These are phyloP conservation scores for Boletellus dicymbophilus DNA, from an alignment of 1,284 basidiomycete species.

Conservation along the genomic window DNA sequence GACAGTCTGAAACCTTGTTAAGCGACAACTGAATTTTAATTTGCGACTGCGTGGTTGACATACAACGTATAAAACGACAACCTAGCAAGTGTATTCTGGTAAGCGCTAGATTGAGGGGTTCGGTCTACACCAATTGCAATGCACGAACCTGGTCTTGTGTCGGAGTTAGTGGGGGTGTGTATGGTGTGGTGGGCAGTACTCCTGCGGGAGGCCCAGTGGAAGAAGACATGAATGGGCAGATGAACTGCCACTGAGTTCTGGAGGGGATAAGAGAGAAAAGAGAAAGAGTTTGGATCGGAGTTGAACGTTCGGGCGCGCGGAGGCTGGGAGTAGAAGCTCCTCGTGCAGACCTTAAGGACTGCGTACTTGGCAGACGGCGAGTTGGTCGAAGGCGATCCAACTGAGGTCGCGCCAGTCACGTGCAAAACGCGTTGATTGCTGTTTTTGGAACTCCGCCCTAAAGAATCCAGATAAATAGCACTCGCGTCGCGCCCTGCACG, in stretches of 20 bases:
- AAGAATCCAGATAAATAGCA: constrained; percentile 32
- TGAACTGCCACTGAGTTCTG: constrained; percentile 21
- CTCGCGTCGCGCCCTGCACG: constrained; percentile 18
- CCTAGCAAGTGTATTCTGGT: constrained; percentile 38
- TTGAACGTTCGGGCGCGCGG: constrained; percentile 15
- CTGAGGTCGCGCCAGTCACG: constrained; percentile 35
- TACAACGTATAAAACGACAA: constrained; percentile 74
- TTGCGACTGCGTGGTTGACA: constrained; percentile 32
- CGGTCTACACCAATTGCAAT: constrained; percentile 12
- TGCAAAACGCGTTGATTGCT: constrained; percentile 34
- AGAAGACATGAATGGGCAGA: constrained; percentile 33
- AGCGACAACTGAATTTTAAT: constrained; percentile 9
- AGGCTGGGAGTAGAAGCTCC: constrained; percentile 22
- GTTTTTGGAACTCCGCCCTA: constrained; percentile 35
- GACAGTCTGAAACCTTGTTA: constrained; percentile 53
- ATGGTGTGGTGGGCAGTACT: constrained; percentile 23
- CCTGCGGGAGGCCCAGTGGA: constrained; percentile 35
- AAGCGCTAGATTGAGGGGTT: constrained; percentile 24
- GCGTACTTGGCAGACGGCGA: not conserved
- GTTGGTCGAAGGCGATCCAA: too few species aligned
- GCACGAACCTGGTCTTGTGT: constrained; percentile 45
- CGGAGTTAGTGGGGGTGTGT: constrained; percentile 34
- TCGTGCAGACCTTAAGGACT: constrained; percentile 37
- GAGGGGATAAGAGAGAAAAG: constrained; percentile 5
- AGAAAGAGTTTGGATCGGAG: constrained; percentile 20